Base-by-base conservation (phyloP, 2,329 filamentous ascomycete species). In the Dothiorella sarmentorum region DNA sequence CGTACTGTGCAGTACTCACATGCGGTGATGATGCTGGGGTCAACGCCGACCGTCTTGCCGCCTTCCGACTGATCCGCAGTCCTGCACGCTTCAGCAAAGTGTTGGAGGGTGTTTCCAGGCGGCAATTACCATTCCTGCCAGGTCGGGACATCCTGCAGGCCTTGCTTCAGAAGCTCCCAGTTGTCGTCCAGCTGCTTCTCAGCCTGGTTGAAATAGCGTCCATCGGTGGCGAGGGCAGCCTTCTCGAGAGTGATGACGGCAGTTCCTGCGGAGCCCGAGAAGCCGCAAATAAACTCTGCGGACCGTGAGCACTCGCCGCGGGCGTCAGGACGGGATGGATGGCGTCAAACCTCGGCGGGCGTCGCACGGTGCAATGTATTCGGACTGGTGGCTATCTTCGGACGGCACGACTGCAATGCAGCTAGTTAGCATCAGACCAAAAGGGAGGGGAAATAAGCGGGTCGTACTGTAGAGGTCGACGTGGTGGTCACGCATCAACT, bases 331-430 rank as follows among this genome's bases (percentile, higher is more conserved):
- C 61, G 62, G 64, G 31, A 10, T 27, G 29, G 31, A n/a, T 15
- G 51, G 31, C 38, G 52, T 61, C 68, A 68, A 63, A 85, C 83
- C 82, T 83, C 94, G 87, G 65, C 94, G 86, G 61, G 84, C 92
- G 78, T 99, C 94, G 72, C 91, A 96, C n/a, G 88, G 86, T 52
- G 94, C 94, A 73, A 97, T 97, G 75, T 99, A 99, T 78, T 99
- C 94, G 65, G 93, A 97, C 66, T 93, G 90, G 73, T 99, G 94
- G 71, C 90, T 93, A 73, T 99, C 94, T 82, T 97, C 94, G 31
- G 93, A 97, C 0, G 94, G 94, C 6, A 97, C 84, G 70, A 99
- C 93, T 97, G 71, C 42, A 55, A 49, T 7, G 65, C 65, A 66
- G 68, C 79, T 66, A 81, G 76, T 67, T 63, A 64, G 63, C 62